Conservation (phyloP, 352 stramenopile genomes). For the Globisporangium spinosum region DNA sequence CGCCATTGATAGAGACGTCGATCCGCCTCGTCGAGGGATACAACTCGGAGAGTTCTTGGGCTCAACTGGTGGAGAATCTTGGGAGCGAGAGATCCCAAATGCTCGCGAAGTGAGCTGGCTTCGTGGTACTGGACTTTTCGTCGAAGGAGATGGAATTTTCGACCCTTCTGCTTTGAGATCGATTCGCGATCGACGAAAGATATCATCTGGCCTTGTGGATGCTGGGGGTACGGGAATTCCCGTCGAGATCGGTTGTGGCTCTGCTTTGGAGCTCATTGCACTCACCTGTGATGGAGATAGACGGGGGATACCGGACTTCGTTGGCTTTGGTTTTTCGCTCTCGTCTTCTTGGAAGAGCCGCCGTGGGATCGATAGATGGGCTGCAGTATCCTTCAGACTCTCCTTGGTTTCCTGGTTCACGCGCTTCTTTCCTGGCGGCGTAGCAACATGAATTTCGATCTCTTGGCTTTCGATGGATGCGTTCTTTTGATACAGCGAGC, state of each 20-base stretch:
- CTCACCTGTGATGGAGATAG: background rate
- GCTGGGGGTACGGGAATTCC: conserved; percentile 12
- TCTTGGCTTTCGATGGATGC: conserved; percentile 21
- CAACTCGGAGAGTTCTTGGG: background rate
- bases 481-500: conserved; percentile 26
- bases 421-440: conserved; percentile 21
- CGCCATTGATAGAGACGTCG: conserved; percentile 5
- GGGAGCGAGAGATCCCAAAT: conserved; percentile 7
- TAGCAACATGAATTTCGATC: conserved; percentile 33
- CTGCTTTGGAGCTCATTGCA: background rate
- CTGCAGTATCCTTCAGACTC: background rate
- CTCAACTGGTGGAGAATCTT: conserved; percentile 12
- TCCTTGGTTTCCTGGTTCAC: background rate
- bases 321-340: background rate
- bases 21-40: conserved; percentile 6
- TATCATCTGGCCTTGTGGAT: conserved; percentile 9
- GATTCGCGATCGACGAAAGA: conserved; percentile 16
- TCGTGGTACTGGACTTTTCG: conserved; percentile 8
- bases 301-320: background rate
- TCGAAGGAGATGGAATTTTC: conserved; percentile 16
- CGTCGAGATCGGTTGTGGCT: background rate
- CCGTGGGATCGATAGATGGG: conserved; percentile 1
- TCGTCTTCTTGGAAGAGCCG: conserved; percentile 16
- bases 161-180: conserved; percentile 16
- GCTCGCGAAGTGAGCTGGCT: background rate